Conservation (phyloP, 129 eudicot species). For the Flaveria ramosissima region DNA sequence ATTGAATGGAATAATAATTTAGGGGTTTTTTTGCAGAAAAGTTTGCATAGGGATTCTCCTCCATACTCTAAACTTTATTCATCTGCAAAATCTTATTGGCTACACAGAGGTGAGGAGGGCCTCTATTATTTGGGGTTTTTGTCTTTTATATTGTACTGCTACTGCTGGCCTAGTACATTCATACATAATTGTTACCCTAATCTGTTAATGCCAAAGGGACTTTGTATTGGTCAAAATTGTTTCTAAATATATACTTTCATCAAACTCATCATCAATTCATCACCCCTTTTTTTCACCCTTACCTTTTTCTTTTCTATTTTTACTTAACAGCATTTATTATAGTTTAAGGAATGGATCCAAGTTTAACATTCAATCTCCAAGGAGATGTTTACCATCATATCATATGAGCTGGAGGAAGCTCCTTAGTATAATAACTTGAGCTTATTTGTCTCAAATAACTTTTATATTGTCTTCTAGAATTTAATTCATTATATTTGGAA, state of each 20-base stretch:
- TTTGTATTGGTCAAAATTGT: constrained; percentile 17
- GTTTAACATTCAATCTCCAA: too few relatives aligned
- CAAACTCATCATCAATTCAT: not conserved
- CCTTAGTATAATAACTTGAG: too few relatives aligned
- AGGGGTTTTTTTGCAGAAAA: constrained; percentile 10
- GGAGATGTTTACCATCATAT: too few relatives aligned
- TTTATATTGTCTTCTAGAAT: too few relatives aligned
- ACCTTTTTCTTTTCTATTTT: not conserved
- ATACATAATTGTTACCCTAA: constrained; percentile 17
- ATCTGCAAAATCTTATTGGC: constrained; percentile 42
- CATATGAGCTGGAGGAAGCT: too few relatives aligned
- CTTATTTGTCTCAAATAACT: too few relatives aligned
- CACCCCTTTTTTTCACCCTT: not conserved
- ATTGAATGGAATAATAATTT: constrained; percentile 12
- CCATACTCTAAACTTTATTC: constrained; percentile 13
- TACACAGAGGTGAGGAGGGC: constrained; percentile 17
- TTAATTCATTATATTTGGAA: too few relatives aligned
- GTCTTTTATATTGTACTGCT: constrained; percentile 32
- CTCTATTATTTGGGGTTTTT: constrained; percentile 52
- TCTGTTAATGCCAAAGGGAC: constrained; percentile 1
- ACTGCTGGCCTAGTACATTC: constrained; percentile 15
- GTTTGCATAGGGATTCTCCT: constrained; percentile 46
- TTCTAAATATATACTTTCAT: not conserved
- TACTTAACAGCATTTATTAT: not conserved
- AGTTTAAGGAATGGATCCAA: not conserved